phyloP scores from a whole-genome alignment of 78 protist genomes.

The Chrysochromulina tobinii region DNA sequence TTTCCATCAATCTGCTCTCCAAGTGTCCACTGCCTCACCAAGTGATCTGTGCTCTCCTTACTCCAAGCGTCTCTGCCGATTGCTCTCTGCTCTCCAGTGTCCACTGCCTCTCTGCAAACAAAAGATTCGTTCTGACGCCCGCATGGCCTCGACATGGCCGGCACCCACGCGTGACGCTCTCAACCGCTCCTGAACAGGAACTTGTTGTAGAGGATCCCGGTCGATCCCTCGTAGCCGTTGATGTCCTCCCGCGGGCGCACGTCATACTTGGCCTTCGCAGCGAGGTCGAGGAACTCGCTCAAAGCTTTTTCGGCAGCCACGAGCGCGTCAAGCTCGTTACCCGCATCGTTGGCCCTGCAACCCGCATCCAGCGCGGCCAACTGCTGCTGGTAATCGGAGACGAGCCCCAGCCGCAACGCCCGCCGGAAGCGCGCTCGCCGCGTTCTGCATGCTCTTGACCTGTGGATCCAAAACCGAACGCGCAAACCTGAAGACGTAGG shows the following conservation, averaged over 20 bases:
- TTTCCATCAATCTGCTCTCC: too few species aligned
- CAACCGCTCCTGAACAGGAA: neutral
- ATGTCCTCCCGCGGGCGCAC: neutral
- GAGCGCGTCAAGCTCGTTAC: neutral
- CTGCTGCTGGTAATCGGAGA: neutral
- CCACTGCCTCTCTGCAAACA: too few species aligned
- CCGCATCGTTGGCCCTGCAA: neutral
- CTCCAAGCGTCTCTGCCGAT: too few species aligned
- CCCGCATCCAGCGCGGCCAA: neutral
- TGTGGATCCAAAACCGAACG: neutral
- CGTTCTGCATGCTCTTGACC: neutral
- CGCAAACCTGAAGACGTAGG: neutral
- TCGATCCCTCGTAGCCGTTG: neutral
- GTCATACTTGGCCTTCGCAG: neutral
- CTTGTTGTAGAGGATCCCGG: neutral
- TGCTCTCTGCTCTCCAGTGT: too few species aligned
- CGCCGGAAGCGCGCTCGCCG: neutral
- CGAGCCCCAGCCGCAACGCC: neutral
- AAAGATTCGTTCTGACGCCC: too few species aligned
- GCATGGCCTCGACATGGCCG: too few species aligned
- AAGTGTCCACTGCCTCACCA: too few species aligned
- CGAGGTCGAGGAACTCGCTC: neutral
- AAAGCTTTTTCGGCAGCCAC: neutral
- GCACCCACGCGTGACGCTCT: too few species aligned
- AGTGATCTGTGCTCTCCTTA: too few species aligned